Conservation (phyloP, 176 grass and related monocot genomes). For the Themeda triandra region DNA sequence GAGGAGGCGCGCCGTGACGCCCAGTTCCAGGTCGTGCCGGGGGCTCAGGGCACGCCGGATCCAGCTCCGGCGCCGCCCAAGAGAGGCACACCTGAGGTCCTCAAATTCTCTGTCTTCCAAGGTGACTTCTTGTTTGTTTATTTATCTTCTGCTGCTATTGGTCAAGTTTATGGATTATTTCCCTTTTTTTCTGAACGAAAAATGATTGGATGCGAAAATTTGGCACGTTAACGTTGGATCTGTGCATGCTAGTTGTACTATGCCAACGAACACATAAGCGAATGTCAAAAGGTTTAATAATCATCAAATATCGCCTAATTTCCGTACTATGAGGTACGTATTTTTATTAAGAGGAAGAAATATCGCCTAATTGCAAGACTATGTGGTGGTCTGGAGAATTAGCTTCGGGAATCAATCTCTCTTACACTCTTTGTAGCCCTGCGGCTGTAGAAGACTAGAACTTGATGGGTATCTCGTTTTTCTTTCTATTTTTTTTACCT, state of each 20-base stretch:
- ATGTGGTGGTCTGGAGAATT: not conserved
- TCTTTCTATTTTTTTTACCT: not conserved
- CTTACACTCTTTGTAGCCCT: not conserved
- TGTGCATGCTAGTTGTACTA: conserved; percentile 9
- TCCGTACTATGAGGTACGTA: too few relatives aligned
- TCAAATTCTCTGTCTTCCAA: conserved; percentile 69
- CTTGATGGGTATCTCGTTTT: not conserved
- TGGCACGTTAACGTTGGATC: conserved; percentile 11
- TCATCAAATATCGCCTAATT: not conserved
- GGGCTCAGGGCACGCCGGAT: conserved; percentile 35
- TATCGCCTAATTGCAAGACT: not conserved
- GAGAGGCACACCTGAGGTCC: conserved; percentile 32
- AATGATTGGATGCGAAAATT: not conserved
- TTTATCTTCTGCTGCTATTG: not conserved
- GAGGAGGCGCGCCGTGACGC: conserved; percentile 38
- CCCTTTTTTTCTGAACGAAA: not conserved
- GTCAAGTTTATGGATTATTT: not conserved
- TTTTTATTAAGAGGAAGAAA: too few relatives aligned
- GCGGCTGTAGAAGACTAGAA: not conserved
- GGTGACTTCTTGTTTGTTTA: conserved; percentile 27
- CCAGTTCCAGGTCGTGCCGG: conserved; percentile 55
- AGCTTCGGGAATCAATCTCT: not conserved
- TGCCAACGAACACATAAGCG: not conserved
- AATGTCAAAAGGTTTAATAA: conserved; percentile 7
- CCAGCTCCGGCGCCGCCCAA: conserved; percentile 18